Evolutionary conservation across 768 basidiomycete species (phyloP), one percentile per base, ranked within the genome.

Genomic region (Macrolepiota fuliginosa): DNA sequence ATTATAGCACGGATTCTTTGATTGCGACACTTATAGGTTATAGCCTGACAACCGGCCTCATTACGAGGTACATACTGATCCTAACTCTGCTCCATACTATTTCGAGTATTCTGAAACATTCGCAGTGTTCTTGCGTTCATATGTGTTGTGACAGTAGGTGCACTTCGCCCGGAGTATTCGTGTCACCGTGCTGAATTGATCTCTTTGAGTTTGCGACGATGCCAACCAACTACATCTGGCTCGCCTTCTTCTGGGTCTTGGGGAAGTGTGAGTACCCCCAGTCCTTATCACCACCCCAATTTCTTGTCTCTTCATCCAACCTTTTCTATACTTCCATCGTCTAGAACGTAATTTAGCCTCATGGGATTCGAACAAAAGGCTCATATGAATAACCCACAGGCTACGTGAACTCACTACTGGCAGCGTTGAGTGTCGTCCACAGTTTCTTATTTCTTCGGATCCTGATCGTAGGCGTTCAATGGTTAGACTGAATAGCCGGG

Each of bases 391-490:
- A 47, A 27, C 45, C 17, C 12, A 54, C 52, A 83, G 81, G 79
- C 64, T 82, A 84, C 63, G 80, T 83, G 22, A 84, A 83, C 63
- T 82, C 81, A 1, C 67, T 81, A 27, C 69, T 84, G n/a, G 81
- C 81, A 46, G 76, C 81, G 81, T 83, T 72, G 71, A 73, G 72
- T 73, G 42, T 25, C 36, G n/a, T 13, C 32, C 22, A 32, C 56
- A 62, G 22, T 55, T 50, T 54, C 15, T 32, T 27, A 12, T 22
- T n/a, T 22, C 13, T 37, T 49, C 32, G 45, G 50, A 58, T 29
- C 32, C 54, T 46, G 51, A 32, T 50, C 53, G 50, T 27, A 62
- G 37, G n/a, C 29, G 42, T 51, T 52, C 22, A 61, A 32, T n/a
- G 27, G 17, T 32, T 42, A 82, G 81, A 19, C 67, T 83, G 49